Conservation (phyloP, 495 filamentous ascomycete species). For the Hypoxylon fragiforme region DNA sequence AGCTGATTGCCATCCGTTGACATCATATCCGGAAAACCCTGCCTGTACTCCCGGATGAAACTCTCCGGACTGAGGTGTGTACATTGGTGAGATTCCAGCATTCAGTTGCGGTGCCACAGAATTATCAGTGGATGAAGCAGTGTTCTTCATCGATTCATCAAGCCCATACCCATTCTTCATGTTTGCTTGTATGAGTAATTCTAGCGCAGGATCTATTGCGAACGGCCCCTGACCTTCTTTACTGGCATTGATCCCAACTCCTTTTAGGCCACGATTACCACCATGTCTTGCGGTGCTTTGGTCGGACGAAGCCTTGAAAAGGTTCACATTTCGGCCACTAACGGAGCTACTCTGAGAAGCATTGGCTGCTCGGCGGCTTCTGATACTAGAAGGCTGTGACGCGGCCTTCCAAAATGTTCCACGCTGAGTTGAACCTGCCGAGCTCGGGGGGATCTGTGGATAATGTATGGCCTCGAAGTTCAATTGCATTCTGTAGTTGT, state of each 20-base stretch:
- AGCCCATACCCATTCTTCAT: slow-evolving; percentile 5
- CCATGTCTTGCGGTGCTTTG: background rate
- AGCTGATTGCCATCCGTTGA: background rate
- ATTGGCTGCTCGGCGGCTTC: slow-evolving; percentile 16
- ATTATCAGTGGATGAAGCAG: slow-evolving; percentile 29
- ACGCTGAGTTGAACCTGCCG: slow-evolving; percentile 5
- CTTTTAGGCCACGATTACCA: slow-evolving; percentile 6
- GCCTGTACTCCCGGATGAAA: background rate
- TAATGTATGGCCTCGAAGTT: slow-evolving; percentile 40
- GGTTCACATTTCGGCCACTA: slow-evolving; percentile 1
- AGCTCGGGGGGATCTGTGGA: slow-evolving; percentile 20
- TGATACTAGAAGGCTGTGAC: slow-evolving; percentile 20
- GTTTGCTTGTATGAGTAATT: slow-evolving; percentile 23
- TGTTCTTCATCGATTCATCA: slow-evolving; percentile 26
- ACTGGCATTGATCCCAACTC: slow-evolving; percentile 27
- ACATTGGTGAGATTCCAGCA: background rate
- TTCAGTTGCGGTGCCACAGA: slow-evolving; percentile 29
- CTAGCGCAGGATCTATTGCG: slow-evolving; percentile 15
- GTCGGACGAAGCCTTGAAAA: background rate
- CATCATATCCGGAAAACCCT: background rate
- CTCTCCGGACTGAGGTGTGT: background rate
- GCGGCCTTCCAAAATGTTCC: slow-evolving; percentile 13
- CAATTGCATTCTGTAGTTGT: slow-evolving; percentile 39
- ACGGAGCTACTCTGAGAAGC: slow-evolving; percentile 25
- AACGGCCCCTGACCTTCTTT: slow-evolving; percentile 13